These are phyloP conservation scores for Triglochin maritima DNA, from an alignment of 106 monocot species.

Conservation along the genomic window DNA sequence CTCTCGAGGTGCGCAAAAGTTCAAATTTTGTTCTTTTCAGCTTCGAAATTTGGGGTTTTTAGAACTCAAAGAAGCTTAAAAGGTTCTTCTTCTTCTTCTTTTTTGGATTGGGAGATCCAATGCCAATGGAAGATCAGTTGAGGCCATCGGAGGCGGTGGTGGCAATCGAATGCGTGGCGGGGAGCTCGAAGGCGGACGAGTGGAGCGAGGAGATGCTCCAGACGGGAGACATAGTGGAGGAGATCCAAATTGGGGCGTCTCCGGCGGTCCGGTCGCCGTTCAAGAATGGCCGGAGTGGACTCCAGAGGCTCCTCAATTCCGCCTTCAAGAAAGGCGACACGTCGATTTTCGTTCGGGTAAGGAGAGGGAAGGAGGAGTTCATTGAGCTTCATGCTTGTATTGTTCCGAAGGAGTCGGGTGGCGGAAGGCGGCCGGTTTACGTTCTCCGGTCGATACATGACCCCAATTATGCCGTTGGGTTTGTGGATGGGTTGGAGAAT, in stretches of 20 bases:
- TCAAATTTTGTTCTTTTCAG: too few species aligned
- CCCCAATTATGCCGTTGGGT: slow-evolving; percentile 70
- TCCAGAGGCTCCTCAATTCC: slow-evolving; percentile 55
- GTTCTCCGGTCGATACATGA: slow-evolving; percentile 68
- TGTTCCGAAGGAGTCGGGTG: slow-evolving; percentile 39
- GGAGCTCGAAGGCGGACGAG: slow-evolving; percentile 50
- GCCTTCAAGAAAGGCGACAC: slow-evolving; percentile 63
- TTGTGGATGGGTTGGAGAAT: slow-evolving; percentile 62
- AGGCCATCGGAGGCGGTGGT: slow-evolving; percentile 19
- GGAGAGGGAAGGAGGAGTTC: slow-evolving; percentile 22
- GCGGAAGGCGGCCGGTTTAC: slow-evolving; percentile 35
- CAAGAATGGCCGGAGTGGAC: slow-evolving; percentile 46
- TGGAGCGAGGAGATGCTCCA: slow-evolving; percentile 50
- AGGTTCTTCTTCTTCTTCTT: too few species aligned
- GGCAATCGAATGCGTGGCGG: slow-evolving; percentile 53
- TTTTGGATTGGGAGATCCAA: too few species aligned
- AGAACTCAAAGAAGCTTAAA: too few species aligned
- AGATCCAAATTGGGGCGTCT: slow-evolving; percentile 42
- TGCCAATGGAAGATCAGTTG: too few species aligned
- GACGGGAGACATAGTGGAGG: slow-evolving; percentile 80
- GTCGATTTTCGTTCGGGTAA: slow-evolving; percentile 40
- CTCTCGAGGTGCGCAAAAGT: too few species aligned
- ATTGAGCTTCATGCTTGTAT: slow-evolving; percentile 59
- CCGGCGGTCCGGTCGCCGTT: slow-evolving; percentile 35
- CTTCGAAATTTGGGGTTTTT: too few species aligned